Conservation (phyloP, 768 basidiomycete species). For the Lactarius trivialis region DNA sequence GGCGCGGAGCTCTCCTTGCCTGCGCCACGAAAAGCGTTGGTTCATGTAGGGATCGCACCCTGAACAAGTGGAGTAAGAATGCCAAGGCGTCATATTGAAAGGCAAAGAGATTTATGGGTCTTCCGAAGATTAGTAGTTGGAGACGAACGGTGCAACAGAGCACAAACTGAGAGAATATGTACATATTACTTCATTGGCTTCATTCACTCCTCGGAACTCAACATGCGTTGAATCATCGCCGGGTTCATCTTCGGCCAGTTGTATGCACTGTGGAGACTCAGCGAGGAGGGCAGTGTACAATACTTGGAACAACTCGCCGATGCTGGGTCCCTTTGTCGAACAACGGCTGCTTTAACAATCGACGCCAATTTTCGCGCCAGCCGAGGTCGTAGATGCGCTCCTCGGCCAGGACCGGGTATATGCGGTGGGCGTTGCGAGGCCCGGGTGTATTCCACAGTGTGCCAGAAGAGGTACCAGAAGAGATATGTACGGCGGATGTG, state of each 20-base stretch:
- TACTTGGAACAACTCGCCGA: slow-evolving; percentile 2
- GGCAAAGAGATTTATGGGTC: background rate
- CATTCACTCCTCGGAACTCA: background rate
- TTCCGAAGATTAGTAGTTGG: background rate
- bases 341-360: slow-evolving; percentile 8
- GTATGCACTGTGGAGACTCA: slow-evolving; percentile 4
- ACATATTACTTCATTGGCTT: background rate
- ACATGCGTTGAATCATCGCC: slow-evolving; percentile 17
- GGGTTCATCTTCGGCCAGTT: slow-evolving; percentile 24
- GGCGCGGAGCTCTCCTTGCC: slow-evolving; percentile 30
- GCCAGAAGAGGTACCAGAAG: background rate
- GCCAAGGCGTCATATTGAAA: background rate
- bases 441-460: background rate
- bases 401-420: slow-evolving; percentile 9
- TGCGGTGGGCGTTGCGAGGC: background rate
- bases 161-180: background rate
- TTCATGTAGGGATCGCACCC: slow-evolving; percentile 9
- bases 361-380: slow-evolving; percentile 23
- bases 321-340: slow-evolving; percentile 1
- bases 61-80: background rate
- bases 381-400: slow-evolving; percentile 23
- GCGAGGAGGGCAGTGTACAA: background rate
- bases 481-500: slow-evolving; percentile 8
- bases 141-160: background rate
- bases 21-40: background rate